Conservation (phyloP, 257 asterid genomes). For the Eucommia ulmoides region DNA sequence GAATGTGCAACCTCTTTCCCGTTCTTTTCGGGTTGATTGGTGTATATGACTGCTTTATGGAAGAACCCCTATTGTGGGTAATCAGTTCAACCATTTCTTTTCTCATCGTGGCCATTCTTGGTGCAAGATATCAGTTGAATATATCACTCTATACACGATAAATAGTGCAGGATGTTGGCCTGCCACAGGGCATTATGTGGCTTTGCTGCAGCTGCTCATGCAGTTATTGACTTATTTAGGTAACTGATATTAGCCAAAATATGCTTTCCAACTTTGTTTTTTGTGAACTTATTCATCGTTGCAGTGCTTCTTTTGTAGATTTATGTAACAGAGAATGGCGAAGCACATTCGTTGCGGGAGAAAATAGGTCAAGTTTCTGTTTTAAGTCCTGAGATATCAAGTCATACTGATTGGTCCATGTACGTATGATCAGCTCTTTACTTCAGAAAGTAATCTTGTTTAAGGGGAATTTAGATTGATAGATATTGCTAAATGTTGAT, state of each 20-base stretch:
- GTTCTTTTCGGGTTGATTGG: no score
- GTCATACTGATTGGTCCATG: slow-evolving; percentile 86
- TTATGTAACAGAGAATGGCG: slow-evolving; percentile 66
- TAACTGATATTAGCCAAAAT: slow-evolving; percentile 1
- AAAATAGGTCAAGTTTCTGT: slow-evolving; percentile 62
- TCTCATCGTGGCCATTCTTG: background rate
- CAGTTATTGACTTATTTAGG: background rate
- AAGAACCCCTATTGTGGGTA: no score
- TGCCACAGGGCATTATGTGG: background rate
- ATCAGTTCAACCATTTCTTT: background rate
- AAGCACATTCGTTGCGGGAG: slow-evolving; percentile 59
- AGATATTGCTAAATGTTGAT: background rate
- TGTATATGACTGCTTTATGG: no score
- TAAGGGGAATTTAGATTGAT: background rate
- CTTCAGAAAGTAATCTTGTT: background rate
- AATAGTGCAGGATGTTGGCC: background rate
- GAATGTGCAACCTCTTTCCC: no score
- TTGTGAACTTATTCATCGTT: slow-evolving; percentile 4
- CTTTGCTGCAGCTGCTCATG: background rate
- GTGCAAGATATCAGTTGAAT: background rate
- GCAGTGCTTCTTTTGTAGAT: slow-evolving; percentile 34
- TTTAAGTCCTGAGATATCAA: slow-evolving; percentile 66
- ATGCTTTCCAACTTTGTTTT: slow-evolving; percentile 5
- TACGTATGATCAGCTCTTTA: slow-evolving; percentile 8
- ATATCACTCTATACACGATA: no score